Evolutionary conservation across 768 basidiomycete species (phyloP), one percentile per base, ranked within the genome.

Genomic region (Lactarius tabidus): DNA sequence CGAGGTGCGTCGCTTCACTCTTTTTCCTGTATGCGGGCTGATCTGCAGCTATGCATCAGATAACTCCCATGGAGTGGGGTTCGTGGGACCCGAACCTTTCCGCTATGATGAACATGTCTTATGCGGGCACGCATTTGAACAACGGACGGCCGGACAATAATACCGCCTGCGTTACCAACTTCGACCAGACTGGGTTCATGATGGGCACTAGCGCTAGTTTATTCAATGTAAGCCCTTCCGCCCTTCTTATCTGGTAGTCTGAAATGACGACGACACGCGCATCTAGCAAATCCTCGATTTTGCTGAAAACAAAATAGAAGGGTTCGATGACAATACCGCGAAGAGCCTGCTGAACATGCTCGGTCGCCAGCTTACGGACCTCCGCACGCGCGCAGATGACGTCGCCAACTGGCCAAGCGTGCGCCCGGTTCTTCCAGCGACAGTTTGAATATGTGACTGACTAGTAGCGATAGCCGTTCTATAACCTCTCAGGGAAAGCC

Each of bases 181-280:
- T 91, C 70, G 90, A 93, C 71, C 88, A 89, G 73, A 83, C 81
- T 0, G 82, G 81, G 0, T 93, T 91, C 72, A 72, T 93, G 38
- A 87, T 91, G 79, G 91, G 89, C 10, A 84, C 84, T 2, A 91
- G 90, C 41, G 83, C 89, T 20, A 87, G 82, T 69, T 72, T 89
- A 29, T 90, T 90, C 75, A 86, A 86, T 68, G 85, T 84, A 67
- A 62, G 77, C 67, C 55, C 67, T 17, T 51, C 29, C 23, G 3
- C 4, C 2, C 33, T 12, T 45, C 18, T 35, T 43, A 39, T 41
- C 17, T 59, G 63, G 18, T 17, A 23, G 39, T 23, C 36, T 48
- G 29, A n/a, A 23, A 26, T 6, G 41, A 51, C 23, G 48, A 51
- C 48, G 23, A 6, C 23, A 28, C 18, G 1, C 17, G 12, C 17